Evolutionary conservation across 106 monocot species (phyloP), one percentile per base, ranked within the genome.

Genomic region (Agapanthus africanus): DNA sequence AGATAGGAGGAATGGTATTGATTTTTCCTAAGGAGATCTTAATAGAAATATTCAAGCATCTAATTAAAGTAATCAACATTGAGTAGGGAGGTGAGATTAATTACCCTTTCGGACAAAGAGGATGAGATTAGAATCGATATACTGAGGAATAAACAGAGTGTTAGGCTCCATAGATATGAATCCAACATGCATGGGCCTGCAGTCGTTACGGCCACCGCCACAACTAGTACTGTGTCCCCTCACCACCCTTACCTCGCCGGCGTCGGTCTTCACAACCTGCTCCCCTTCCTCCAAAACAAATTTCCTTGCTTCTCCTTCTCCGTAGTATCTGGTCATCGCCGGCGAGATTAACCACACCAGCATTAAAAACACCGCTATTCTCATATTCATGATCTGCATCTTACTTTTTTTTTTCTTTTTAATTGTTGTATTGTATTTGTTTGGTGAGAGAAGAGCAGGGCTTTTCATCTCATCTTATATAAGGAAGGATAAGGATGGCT

Each of bases 101-200:
- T n/a, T 81, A 90, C 93, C 95, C 74, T 35, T 81, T 19, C 73
- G 61, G 42, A 95, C 70, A 47, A 95, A 91, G 73, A 95, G 61
- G 62, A 88, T 73, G 51, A 95, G 77, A 59, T 68, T 64, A 14
- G 88, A 65, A 62, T 95, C 95, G 40, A 88, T 9, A 67, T 95
- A 95, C 80, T 95, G 95, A 2, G 95, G 95, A 37, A 95, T 76
- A 67, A 91, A 76, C 38, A 95, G 78, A 0, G 88, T 78, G 67
- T 84, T 88, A 22, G 95, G 91, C 74, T 95, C 88, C 95, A 95
- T 91, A 41, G 68, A 68, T 30, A 95, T 85, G 62, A 88, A 86
- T 7, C 88, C 91, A 28, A 95, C 60, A 69, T 91, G 95, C 88
- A 95, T 79, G 54, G 46, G 69, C 2, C 40, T 23, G n/a, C n/a